phyloP scores from a whole-genome alignment of 1,284 basidiomycete genomes.

The Inonotus obliquus region DNA sequence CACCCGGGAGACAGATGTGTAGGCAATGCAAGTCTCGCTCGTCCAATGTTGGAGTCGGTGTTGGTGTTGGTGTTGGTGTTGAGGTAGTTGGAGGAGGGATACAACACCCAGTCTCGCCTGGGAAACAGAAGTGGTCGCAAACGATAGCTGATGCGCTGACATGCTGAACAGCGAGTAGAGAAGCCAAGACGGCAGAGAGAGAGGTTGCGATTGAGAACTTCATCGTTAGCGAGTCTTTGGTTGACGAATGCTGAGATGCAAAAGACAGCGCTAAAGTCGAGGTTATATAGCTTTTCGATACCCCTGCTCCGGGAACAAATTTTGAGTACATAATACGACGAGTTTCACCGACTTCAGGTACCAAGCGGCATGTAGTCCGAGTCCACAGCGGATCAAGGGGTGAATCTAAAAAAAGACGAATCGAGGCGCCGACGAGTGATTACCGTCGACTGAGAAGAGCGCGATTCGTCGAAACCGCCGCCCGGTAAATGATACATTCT shows the following conservation, averaged over 20 bases:
- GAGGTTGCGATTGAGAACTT: constrained; percentile 7
- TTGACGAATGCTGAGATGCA: neutral
- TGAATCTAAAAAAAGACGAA: neutral
- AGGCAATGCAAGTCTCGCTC: neutral
- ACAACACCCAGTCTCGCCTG: constrained; percentile 14
- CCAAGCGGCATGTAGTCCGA: neutral
- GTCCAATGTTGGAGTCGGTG: neutral
- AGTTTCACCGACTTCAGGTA: neutral
- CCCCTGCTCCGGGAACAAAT: no score
- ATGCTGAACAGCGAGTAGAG: constrained; percentile 9
- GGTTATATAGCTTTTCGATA: neutral
- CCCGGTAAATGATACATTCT: neutral
- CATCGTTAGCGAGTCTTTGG: neutral
- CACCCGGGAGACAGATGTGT: constrained; percentile 14
- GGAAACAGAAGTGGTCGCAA: constrained; percentile 16
- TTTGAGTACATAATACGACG: neutral
- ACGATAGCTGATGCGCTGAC: constrained; percentile 5
- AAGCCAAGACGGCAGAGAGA: constrained; percentile 5
- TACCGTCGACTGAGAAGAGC: neutral
- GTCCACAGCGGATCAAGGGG: neutral
- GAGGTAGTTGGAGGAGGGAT: constrained; percentile 3
- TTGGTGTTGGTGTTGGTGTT: neutral
- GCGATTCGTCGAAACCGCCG: neutral
- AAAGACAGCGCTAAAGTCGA: neutral
- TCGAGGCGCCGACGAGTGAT: neutral